Percentiles rank a stretch among this genome's conserved stretches.
Conservation (phyloP, 2,329 filamentous ascomycete species). For the Stachybotrys chartarum region DNA sequence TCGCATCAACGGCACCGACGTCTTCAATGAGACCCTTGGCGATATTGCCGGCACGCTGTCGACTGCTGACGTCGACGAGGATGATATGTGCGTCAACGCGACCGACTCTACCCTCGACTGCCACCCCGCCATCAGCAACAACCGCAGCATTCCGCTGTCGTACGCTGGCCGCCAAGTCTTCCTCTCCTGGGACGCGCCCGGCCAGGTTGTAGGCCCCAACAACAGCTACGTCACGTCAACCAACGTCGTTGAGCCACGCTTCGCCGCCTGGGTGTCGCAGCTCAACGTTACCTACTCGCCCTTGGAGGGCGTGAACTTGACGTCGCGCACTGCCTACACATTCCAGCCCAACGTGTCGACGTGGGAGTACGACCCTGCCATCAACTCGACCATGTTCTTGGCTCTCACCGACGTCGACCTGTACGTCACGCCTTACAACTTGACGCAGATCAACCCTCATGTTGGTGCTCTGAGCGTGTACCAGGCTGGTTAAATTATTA, state of each 20-base stretch:
- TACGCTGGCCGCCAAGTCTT: conserved; percentile 67
- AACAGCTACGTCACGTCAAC: conserved; percentile 69
- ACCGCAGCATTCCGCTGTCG: conserved; percentile 63
- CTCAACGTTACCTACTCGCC: conserved; percentile 66
- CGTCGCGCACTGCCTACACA: conserved; percentile 52
- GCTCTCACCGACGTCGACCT: conserved; percentile 64
- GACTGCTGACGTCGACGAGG: conserved; percentile 31
- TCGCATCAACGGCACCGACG: conserved; percentile 55
- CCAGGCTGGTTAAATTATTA: conserved; percentile 58
- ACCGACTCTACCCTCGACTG: conserved; percentile 50
- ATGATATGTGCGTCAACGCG: conserved; percentile 51
- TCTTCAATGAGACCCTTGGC: conserved; percentile 57
- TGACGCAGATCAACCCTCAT: conserved; percentile 67
- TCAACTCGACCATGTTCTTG: conserved; percentile 76
- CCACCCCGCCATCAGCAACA: conserved; percentile 57
- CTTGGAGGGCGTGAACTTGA: conserved; percentile 41
- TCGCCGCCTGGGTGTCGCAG: conserved; percentile 71
- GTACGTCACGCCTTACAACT: conserved; percentile 69
- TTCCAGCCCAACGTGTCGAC: conserved; percentile 66
- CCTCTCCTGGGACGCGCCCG: conserved; percentile 66
- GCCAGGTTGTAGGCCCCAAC: conserved; percentile 66
- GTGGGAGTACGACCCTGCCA: conserved; percentile 58
- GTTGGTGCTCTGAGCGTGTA: conserved; percentile 70
- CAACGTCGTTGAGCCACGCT: conserved; percentile 52
- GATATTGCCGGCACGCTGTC: conserved; percentile 49